phyloP scores from a whole-genome alignment of 257 asterid species.

The Solanum pimpinellifolium region DNA sequence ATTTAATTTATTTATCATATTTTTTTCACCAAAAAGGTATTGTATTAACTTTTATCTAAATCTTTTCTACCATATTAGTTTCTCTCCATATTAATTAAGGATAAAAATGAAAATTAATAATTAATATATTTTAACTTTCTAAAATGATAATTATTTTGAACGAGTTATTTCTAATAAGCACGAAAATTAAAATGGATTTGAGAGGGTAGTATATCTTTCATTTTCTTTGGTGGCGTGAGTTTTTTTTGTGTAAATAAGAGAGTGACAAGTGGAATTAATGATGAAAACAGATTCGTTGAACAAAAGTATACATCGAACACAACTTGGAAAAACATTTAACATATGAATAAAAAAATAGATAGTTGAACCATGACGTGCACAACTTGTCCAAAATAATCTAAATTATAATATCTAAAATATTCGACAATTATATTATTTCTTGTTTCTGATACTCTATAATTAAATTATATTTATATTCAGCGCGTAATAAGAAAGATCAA shows the following conservation, averaged over 20 bases:
- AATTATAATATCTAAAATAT: neutral
- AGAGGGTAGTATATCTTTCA: neutral
- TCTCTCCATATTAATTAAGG: too few species aligned
- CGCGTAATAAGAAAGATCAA: too few species aligned
- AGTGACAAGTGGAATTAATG: neutral
- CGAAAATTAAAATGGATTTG: neutral
- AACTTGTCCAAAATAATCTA: neutral
- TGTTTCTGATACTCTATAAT: neutral
- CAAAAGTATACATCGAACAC: neutral
- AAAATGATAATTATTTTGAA: neutral
- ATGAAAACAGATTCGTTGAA: neutral
- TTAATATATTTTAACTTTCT: too few species aligned
- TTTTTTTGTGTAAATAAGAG: neutral
- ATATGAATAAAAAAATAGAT: neutral
- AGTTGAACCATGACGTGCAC: neutral
- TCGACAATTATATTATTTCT: neutral
- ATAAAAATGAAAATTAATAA: too few species aligned
- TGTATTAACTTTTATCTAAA: too few species aligned
- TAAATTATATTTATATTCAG: too few species aligned
- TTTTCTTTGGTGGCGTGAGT: neutral
- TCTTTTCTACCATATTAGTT: too few species aligned
- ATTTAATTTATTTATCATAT: neutral
- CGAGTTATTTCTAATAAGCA: neutral
- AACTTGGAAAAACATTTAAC: neutral
- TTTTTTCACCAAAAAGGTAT: neutral